These are phyloP conservation scores for Globisporangium radiosum DNA, from an alignment of 352 stramenopile genomes.

Conservation along the genomic window DNA sequence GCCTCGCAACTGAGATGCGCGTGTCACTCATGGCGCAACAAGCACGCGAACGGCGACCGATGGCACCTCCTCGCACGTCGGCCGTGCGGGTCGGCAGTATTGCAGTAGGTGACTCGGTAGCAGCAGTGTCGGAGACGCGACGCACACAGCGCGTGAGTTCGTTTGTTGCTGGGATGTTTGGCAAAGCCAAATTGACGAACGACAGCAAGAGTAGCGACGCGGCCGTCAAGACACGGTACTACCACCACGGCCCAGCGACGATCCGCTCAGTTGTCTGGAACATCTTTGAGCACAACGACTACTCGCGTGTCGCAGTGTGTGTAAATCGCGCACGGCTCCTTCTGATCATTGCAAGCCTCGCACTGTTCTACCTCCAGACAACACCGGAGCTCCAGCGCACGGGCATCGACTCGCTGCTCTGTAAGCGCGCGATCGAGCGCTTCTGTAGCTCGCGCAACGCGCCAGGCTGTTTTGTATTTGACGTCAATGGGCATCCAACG, in stretches of 20 bases:
- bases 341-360: slow-evolving; percentile 35
- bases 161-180: slow-evolving; percentile 12
- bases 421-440: slow-evolving; percentile 27
- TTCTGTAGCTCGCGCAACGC: slow-evolving; percentile 28
- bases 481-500: slow-evolving; percentile 14
- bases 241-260: slow-evolving; percentile 18
- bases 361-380: slow-evolving; percentile 48
- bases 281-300: slow-evolving; percentile 37
- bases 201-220: neutral
- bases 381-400: slow-evolving; percentile 45
- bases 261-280: slow-evolving; percentile 34
- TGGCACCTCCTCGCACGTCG: too few species aligned
- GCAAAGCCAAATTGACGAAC: slow-evolving; percentile 12
- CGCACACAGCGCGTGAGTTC: slow-evolving; percentile 5
- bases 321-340: slow-evolving; percentile 27
- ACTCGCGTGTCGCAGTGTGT: slow-evolving; percentile 14
- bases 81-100: too few species aligned
- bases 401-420: slow-evolving; percentile 27
- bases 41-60: neutral
- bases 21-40: slow-evolving; percentile 6
- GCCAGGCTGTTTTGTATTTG: slow-evolving; percentile 31
- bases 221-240: slow-evolving; percentile 17
- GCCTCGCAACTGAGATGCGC: slow-evolving; percentile 1
- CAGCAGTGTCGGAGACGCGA: neutral
- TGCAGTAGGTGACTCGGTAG: too few species aligned